These are phyloP conservation scores for Fraxinus velutina DNA, from an alignment of 305 asterid genomes.

Conservation along the genomic window DNA sequence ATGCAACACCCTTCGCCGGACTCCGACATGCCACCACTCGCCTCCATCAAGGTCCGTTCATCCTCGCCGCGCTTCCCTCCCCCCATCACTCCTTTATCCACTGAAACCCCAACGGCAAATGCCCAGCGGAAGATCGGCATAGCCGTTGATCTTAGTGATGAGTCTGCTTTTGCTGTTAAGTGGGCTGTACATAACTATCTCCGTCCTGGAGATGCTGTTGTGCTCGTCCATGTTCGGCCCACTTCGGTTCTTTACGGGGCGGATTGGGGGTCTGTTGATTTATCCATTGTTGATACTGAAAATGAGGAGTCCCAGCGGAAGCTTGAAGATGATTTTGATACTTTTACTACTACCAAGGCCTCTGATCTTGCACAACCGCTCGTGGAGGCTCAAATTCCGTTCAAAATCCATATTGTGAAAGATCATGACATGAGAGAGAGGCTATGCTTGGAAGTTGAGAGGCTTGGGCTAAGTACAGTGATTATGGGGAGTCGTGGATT, in stretches of 20 bases:
- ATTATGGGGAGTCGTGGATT: slow-evolving; percentile 54
- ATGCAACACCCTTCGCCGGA: slow-evolving; percentile 33
- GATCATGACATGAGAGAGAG: slow-evolving; percentile 56
- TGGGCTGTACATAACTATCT: slow-evolving; percentile 53
- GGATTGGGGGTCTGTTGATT: slow-evolving; percentile 53
- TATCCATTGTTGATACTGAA: slow-evolving; percentile 35
- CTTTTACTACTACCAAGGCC: slow-evolving; percentile 40
- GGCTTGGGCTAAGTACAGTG: slow-evolving; percentile 44
- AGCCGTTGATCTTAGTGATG: slow-evolving; percentile 52
- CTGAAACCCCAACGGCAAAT: slow-evolving; percentile 45
- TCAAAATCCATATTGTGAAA: slow-evolving; percentile 49
- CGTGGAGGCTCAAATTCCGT: slow-evolving; percentile 46
- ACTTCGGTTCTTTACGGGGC: slow-evolving; percentile 58
- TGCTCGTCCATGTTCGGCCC: slow-evolving; percentile 50
- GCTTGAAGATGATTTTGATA: slow-evolving; percentile 46
- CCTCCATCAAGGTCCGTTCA: slow-evolving; percentile 44
- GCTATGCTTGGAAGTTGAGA: slow-evolving; percentile 49
- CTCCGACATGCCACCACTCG: slow-evolving; percentile 43
- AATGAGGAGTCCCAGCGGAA: slow-evolving; percentile 36
- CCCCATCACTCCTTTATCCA: slow-evolving; percentile 37
- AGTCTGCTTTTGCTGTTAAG: slow-evolving; percentile 50
- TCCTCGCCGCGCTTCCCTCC: slow-evolving; percentile 51
- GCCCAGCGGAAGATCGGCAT: slow-evolving; percentile 52
- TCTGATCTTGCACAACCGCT: slow-evolving; percentile 44
- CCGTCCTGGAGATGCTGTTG: slow-evolving; percentile 53